These are phyloP conservation scores for Kalanchoe fedtschenkoi DNA, from an alignment of 164 flowering plant species.

Conservation along the genomic window DNA sequence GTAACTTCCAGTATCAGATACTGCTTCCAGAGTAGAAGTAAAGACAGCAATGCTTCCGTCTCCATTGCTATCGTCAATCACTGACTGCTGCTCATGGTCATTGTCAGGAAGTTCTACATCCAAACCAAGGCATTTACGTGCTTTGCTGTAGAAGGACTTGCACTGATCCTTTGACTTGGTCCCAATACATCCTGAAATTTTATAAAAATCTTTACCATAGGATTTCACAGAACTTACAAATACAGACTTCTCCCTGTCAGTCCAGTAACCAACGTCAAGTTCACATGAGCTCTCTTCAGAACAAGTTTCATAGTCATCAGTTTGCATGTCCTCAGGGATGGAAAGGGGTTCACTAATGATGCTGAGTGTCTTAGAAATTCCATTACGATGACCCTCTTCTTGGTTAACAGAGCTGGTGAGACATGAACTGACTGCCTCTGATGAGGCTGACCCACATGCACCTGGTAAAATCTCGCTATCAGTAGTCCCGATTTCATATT, in stretches of 20 bases:
- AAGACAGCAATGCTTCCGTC: conserved; percentile 68
- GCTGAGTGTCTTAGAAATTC: conserved; percentile 35
- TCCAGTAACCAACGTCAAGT: conserved; percentile 71
- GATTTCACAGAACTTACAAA: conserved; percentile 60
- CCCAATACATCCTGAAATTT: conserved; percentile 54
- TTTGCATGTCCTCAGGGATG: conserved; percentile 53
- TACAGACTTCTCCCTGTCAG: conserved; percentile 76
- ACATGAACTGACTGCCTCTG: conserved; percentile 91
- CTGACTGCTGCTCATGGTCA: conserved; percentile 24
- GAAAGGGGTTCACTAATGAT: conserved; percentile 20
- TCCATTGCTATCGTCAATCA: conserved; percentile 48
- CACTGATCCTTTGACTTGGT: conserved; percentile 79
- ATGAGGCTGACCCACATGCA: conserved; percentile 71
- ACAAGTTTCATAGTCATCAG: conserved; percentile 62
- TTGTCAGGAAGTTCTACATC: conserved; percentile 36
- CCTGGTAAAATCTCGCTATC: conserved; percentile 88
- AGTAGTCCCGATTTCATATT: conserved; percentile 55
- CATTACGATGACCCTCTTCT: conserved; percentile 41
- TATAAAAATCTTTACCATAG: conserved; percentile 71
- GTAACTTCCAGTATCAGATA: conserved; percentile 37
- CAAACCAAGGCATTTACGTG: conserved; percentile 72
- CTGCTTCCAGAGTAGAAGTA: conserved; percentile 48
- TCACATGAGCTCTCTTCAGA: conserved; percentile 93
- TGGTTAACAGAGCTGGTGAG: conserved; percentile 67
- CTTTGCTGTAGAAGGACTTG: conserved; percentile 83